Percentiles rank a stretch among this genome's conserved stretches.
Conservation (phyloP, 2,329 filamentous ascomycete genomes). For the Claviceps sp. region DNA sequence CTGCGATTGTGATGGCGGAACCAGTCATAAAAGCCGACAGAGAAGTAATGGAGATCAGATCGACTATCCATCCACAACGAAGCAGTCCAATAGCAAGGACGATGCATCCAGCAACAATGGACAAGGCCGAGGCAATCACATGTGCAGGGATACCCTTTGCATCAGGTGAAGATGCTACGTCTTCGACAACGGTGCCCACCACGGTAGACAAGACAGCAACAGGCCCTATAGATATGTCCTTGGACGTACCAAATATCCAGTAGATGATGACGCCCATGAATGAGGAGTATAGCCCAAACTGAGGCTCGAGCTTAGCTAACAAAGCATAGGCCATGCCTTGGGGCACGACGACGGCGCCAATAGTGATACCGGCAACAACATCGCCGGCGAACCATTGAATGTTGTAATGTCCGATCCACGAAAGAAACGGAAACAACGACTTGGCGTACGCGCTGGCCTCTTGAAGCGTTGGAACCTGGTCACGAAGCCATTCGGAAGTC, state of each 20-base stretch:
- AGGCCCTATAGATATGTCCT: slow-evolving; percentile 94
- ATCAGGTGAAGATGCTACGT: slow-evolving; percentile 34
- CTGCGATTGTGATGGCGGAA: slow-evolving; percentile 76
- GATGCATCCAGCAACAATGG: slow-evolving; percentile 64
- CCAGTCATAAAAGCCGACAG: slow-evolving; percentile 96
- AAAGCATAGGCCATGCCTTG: slow-evolving; percentile 93
- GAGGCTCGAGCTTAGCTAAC: slow-evolving; percentile 62
- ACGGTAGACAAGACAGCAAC: slow-evolving; percentile 93
- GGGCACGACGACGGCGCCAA: slow-evolving; percentile 66
- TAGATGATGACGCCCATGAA: slow-evolving; percentile 93
- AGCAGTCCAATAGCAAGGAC: slow-evolving; percentile 67
- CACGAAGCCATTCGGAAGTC: slow-evolving; percentile 55
- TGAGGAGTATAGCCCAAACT: slow-evolving; percentile 76
- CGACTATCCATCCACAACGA: slow-evolving; percentile 78
- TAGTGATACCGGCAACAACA: slow-evolving; percentile 58
- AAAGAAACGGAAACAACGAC: slow-evolving; percentile 72
- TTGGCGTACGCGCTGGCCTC: slow-evolving; percentile 48
- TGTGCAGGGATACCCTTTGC: slow-evolving; percentile 46
- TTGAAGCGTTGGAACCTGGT: slow-evolving; percentile 44
- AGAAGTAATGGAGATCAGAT: slow-evolving; percentile 80
- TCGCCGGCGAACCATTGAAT: slow-evolving; percentile 79
- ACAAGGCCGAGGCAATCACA: slow-evolving; percentile 64
- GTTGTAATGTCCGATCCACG: slow-evolving; percentile 89
- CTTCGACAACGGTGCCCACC: slow-evolving; percentile 65
- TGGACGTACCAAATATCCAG: slow-evolving; percentile 97